Base-by-base conservation (phyloP, 805 yeast species). In the Candida patagonica region DNA sequence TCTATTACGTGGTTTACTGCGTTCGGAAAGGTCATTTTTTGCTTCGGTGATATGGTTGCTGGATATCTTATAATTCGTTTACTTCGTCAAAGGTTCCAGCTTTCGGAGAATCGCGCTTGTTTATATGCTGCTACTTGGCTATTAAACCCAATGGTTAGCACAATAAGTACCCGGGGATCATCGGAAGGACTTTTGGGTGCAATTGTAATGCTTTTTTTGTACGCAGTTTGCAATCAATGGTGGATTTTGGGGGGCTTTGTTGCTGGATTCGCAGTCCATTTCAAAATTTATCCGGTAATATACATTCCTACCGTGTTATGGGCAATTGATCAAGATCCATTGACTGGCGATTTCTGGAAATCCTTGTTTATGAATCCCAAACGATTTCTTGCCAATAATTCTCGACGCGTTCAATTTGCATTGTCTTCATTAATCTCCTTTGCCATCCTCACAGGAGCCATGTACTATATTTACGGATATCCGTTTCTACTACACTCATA, bases 101-200 rank as follows among this genome's bases (percentile, higher is more conserved):
- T 48, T 30, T 43, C 55, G n/a, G 51, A 51, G 32, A 32, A 51
- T 5, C 64, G 62, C 35, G 64, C 66, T n/a, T 42, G 70, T 9
- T 47, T 65, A 5, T 65, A 77, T 30, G 59, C 78, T 9, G 59
- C 80, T 2, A 62, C 89, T 4, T 92, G 97, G 97, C 66, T 92
- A 15, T 66, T 86, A 49, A 92, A 92, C 56, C 97, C 98, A 12
- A 83, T 92, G 92, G 97, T 88, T 0, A 75, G 80, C 24, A 86
- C 95, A 1, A 92, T 92, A 36, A 78, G 89, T 48, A 86, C 96
- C 0, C 68, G 98, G 34, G 98, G 98, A 1, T 83, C 92, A 21
- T 81, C 95, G 0, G 98, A 92, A 54, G 87, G 96, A 45, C 68
- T 92, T 1, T 60, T 92, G 34, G 85, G 94, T 2, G 87, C 84